These are phyloP conservation scores for Barbarea vulgaris DNA, from an alignment of 345 rosid genomes.

Conservation along the genomic window DNA sequence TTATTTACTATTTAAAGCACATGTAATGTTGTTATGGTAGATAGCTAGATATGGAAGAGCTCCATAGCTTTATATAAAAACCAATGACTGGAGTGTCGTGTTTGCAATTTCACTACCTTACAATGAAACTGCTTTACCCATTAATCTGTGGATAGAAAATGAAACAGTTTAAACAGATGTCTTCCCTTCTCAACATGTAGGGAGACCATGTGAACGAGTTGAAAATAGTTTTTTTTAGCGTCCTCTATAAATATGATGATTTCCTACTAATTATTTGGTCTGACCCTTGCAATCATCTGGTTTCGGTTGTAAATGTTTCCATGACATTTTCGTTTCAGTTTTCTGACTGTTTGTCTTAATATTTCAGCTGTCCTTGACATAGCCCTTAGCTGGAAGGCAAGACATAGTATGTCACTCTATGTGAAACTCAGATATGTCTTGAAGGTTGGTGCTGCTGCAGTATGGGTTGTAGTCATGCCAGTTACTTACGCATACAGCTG, in stretches of 20 bases:
- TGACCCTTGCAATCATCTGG: not conserved
- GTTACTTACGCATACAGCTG: conserved; percentile 58
- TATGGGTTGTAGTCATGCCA: conserved; percentile 58
- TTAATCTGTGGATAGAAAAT: not conserved
- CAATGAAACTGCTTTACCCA: not conserved
- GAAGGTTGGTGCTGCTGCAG: conserved; percentile 53
- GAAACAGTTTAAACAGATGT: not conserved
- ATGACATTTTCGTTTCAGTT: not conserved
- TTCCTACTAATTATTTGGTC: not conserved
- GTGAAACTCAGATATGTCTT: conserved; percentile 57
- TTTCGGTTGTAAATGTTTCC: conserved; percentile 10
- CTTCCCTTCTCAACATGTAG: not conserved
- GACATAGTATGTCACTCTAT: conserved; percentile 50
- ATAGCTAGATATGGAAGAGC: conserved; percentile 1
- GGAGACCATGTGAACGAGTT: not conserved
- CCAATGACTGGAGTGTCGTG: not conserved
- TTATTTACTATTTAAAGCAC: not conserved
- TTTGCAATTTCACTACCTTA: not conserved
- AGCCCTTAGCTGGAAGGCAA: conserved; percentile 56
- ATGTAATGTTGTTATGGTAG: not conserved
- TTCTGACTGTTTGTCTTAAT: conserved; percentile 15
- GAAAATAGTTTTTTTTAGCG: not conserved
- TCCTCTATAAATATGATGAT: not conserved
- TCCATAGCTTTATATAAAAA: not conserved
- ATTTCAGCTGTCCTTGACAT: conserved; percentile 57